These are phyloP conservation scores for Fraxinus dipetala DNA, from an alignment of 305 asterid genomes.

Conservation along the genomic window DNA sequence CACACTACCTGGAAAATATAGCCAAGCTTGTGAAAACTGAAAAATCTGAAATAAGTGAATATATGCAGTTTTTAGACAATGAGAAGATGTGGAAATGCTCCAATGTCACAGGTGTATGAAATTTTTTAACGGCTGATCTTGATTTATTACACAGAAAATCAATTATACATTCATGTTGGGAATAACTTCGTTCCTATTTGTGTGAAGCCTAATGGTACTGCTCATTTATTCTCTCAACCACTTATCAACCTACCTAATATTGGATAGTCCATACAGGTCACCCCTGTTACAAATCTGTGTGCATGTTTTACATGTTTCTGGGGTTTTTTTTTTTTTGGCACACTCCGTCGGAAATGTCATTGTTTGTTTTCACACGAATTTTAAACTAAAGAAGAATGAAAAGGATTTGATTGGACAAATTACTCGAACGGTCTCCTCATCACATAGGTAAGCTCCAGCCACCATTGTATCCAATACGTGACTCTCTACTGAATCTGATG, in stretches of 20 bases:
- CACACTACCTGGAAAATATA: slow-evolving; percentile 72
- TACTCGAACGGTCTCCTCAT: slow-evolving; percentile 95
- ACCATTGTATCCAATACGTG: slow-evolving; percentile 89
- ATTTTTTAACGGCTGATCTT: background rate
- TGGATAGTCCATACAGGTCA: background rate
- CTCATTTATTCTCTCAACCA: background rate
- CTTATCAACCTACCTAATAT: background rate
- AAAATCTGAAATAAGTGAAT: slow-evolving; percentile 9
- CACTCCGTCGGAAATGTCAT: background rate
- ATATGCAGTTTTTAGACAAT: background rate
- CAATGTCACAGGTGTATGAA: background rate
- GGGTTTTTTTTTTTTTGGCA: background rate
- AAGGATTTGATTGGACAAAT: slow-evolving; percentile 23
- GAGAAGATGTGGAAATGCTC: background rate
- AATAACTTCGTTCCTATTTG: background rate
- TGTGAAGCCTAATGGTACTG: background rate
- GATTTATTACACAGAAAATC: background rate
- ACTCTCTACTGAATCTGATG: slow-evolving; percentile 92
- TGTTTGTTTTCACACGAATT: background rate
- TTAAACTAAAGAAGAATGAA: background rate
- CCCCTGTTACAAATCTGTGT: background rate
- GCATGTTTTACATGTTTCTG: background rate
- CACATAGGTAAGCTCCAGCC: slow-evolving; percentile 97
- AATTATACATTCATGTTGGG: background rate
- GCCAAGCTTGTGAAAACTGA: slow-evolving; percentile 15